Base-by-base conservation (phyloP, 2,329 filamentous ascomycete species). In the Dothistroma pini region DNA sequence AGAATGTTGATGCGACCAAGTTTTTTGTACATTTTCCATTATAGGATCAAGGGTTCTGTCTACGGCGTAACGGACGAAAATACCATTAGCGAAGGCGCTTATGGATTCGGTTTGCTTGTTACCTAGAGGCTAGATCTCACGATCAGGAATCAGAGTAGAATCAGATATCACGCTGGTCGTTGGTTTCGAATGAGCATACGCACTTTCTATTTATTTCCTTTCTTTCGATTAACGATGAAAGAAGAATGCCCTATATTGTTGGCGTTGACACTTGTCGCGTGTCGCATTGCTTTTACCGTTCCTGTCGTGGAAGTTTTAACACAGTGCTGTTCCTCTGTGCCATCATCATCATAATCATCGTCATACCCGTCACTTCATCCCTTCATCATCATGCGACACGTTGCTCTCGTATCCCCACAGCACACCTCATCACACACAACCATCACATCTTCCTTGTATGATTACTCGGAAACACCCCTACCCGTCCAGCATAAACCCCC, bases 401-500 rank as follows among this genome's bases (percentile, higher is more conserved):
- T 29, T 29, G 25, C 25, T 29, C 3, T 29, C 25, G 25, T 29
- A 44, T 2, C n/a, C 16, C 41, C 0, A 44, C 5, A n/a, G 41
- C 41, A 9, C 48, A 19, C 9, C 22, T 4, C 21, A 11, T 21
- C 56, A 44, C 61, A 21, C 48, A 41, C 56, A n/a, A 29, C 25
- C 22, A 50, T 62, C 54, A 68, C 48, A 66, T 22, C 22, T 61
- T 59, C 62, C 79, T 79, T 29, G 92, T 89, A 80, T 93, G 93
- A 8, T 85, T 84, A 7, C 87, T 87, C 4, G 93, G 93, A 72
- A 97, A 96, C 66, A 97, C 70, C 0, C 91, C 93, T 68, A 85
- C 87, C 25, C 78, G 79, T 0, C 91, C 92, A 77, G 91, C 92
- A 79, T 96, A 97, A 31, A 86, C 86, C 0, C 93, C 93, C 77